Evolutionary conservation across 2,329 filamentous ascomycete genomes (phyloP), one percentile per base, ranked within the genome.

Genomic region (Fusarium caatingaense): DNA sequence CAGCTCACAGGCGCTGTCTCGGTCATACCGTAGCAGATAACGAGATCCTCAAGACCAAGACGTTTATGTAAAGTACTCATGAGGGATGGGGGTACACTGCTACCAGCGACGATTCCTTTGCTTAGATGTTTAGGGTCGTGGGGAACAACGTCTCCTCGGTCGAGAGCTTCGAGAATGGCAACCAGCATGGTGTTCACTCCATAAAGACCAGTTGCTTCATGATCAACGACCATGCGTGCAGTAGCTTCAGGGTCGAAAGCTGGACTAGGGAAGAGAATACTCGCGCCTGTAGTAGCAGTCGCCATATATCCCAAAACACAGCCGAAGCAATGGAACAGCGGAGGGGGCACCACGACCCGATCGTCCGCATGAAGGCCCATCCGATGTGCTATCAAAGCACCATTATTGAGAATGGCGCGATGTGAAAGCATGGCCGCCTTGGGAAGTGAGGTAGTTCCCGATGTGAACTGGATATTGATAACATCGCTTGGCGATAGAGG

Each of bases 11-110:
- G 92, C 50, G 85, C 87, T 2, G 94, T 98, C 81, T 98, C 94
- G 3, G 94, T 98, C 94, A 97, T 97, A 66, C 94, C 94, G 79
- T 98, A 98, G 83, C 94, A 97, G 69, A 97, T 98, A 0, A 94
- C 95, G 23, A 98, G 82, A 59, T 97, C 92, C 0, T 86, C 88
- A 20, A 98, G 83, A 50, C 96, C 96, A 11, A 98, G 84, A 3
- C 83, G 85, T 25, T 85, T 85, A 78, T 95, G 92, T 9, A 98
- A 82, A 64, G 88, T 89, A 20, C 86, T 85, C 93, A 97, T 97
- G 28, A 98, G 84, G 56, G 92, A 87, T 21, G 91, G 88, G 0
- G 96, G 95, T 3, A 98, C 91, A n/a, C 89, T 92, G 58, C 88
- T 92, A 1, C 96, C 96, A 0, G 95, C 93, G 13, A 92, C 94